Conservation (phyloP, 2,329 filamentous ascomycete genomes). For the Aspergillus glaucus region DNA sequence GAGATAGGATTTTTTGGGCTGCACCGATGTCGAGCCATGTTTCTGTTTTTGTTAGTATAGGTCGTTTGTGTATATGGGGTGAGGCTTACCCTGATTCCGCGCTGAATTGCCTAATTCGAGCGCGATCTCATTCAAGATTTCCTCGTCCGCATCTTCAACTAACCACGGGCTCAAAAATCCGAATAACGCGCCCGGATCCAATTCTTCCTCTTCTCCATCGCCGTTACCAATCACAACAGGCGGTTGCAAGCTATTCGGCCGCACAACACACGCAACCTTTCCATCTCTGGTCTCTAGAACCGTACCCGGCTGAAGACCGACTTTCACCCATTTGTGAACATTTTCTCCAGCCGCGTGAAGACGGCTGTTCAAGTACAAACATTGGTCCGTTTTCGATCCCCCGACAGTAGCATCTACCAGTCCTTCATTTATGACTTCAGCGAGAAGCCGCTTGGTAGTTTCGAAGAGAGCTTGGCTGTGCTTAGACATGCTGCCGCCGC, state of each 20-base stretch:
- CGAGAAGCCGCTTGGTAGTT: conserved; percentile 10
- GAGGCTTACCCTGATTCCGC: conserved; percentile 8
- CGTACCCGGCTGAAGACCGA: background rate
- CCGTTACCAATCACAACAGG: background rate
- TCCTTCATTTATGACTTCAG: conserved; percentile 11
- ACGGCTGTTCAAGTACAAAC: background rate
- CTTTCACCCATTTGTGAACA: background rate
- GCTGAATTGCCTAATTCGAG: conserved; percentile 7
- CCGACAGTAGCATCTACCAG: conserved; percentile 3
- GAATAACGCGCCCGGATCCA: conserved; percentile 7
- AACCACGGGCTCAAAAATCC: conserved; percentile 6
- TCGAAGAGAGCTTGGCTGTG: conserved; percentile 6
- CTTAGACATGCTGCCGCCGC: no score
- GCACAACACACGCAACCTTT: background rate
- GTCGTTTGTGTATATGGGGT: background rate
- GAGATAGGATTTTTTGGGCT: background rate
- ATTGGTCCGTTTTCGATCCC: background rate
- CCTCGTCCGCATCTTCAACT: background rate
- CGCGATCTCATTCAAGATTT: conserved; percentile 4
- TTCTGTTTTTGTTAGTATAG: conserved; percentile 2
- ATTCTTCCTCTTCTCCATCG: background rate
- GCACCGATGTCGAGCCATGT: conserved; percentile 8
- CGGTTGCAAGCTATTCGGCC: background rate
- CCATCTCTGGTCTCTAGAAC: background rate
- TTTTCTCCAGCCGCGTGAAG: background rate